These are phyloP conservation scores for Cercospora janseana DNA, from an alignment of 2,329 filamentous ascomycete species.

Conservation along the genomic window DNA sequence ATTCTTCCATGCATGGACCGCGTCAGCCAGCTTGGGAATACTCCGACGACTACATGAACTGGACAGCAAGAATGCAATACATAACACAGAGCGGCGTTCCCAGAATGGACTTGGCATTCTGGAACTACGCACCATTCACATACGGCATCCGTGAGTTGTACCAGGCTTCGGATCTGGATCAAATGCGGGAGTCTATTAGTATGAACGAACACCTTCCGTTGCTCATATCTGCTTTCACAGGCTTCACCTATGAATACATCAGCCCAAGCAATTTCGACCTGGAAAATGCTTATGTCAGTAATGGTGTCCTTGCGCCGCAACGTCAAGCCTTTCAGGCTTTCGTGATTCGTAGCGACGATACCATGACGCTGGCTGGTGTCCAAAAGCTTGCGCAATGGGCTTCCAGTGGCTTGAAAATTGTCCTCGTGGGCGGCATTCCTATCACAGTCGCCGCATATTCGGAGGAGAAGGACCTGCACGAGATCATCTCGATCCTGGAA, in stretches of 20 bases:
- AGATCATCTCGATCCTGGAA: slow-evolving; percentile 26
- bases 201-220: no score
- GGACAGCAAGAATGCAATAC: slow-evolving; percentile 40
- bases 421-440: slow-evolving; percentile 42
- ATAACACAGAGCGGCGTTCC: slow-evolving; percentile 43
- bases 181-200: no score
- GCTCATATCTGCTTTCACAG: no score
- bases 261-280: slow-evolving; percentile 46
- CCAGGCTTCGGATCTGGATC: slow-evolving; percentile 27
- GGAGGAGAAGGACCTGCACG: not conserved
- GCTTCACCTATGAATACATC: slow-evolving; percentile 46
- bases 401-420: slow-evolving; percentile 43
- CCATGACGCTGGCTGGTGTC: slow-evolving; percentile 39
- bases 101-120: slow-evolving; percentile 46
- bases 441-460: slow-evolving; percentile 23
- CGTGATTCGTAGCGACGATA: slow-evolving; percentile 40
- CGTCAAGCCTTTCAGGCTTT: slow-evolving; percentile 46
- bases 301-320: slow-evolving; percentile 41
- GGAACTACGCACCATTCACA: slow-evolving; percentile 26
- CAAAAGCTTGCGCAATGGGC: slow-evolving; percentile 40
- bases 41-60: slow-evolving; percentile 41
- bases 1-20: slow-evolving; percentile 41
- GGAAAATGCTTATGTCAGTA: slow-evolving; percentile 39
- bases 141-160: slow-evolving; percentile 17
- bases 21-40: slow-evolving; percentile 46